A percentile compares a stretch with the other conserved stretches of the same genome.
Evolutionary conservation across 495 filamentous ascomycete species (phyloP).

Genomic region (Aspergillus cavernicola): DNA sequence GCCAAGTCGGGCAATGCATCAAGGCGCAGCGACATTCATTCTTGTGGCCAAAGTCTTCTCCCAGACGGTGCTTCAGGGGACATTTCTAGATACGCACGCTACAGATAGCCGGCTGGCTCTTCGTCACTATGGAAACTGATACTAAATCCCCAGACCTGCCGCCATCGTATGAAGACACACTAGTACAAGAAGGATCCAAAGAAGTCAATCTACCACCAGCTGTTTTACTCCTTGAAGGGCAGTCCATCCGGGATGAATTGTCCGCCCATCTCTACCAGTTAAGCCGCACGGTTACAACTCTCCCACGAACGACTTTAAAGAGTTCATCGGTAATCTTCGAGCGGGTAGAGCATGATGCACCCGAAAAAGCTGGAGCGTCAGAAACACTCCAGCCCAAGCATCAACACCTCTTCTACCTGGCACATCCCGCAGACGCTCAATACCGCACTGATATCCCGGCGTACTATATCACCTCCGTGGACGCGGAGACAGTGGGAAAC

Average conservation of each 20-base stretch:
- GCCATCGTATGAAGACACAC: not conserved
- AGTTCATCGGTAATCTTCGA: not conserved
- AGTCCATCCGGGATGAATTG: not conserved
- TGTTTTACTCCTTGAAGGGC: not conserved
- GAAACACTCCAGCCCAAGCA: not conserved
- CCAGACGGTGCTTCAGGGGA: not conserved
- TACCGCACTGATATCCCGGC: constrained; percentile 17
- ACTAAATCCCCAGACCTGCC: not conserved
- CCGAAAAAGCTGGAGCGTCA: not conserved
- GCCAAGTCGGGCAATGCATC: not conserved
- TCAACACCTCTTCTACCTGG: constrained; percentile 16
- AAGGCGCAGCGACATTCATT: not conserved
- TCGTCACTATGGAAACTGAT: not conserved
- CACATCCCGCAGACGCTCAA: constrained; percentile 15
- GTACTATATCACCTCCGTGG: constrained; percentile 17
- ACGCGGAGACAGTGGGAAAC: constrained; percentile 14
- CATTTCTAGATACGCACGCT: not conserved
- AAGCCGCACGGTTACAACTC: not conserved
- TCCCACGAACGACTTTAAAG: not conserved
- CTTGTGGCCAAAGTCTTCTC: not conserved
- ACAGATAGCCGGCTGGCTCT: too few species aligned
- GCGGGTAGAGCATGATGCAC: not conserved
- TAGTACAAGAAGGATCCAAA: not conserved
- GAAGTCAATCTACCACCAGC: not conserved
- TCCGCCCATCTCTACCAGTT: not conserved